These are phyloP conservation scores for Phytophthora sojae DNA, from an alignment of 352 stramenopile species.

Conservation along the genomic window DNA sequence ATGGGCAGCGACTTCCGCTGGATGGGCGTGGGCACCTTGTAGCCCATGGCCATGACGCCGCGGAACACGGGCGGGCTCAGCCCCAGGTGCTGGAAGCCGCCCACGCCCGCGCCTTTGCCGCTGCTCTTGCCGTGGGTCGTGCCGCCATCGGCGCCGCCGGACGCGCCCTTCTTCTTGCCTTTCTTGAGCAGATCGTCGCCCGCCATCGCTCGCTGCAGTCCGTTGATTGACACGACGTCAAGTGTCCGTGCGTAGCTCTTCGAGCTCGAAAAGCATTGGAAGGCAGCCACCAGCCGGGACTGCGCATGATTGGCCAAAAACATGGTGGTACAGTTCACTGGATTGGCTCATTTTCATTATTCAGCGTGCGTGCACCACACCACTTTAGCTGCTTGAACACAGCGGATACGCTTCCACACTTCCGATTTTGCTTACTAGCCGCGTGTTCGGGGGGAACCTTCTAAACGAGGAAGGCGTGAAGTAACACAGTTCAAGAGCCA, in stretches of 20 bases:
- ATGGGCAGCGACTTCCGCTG: constrained; percentile 98
- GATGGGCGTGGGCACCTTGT: constrained; percentile 98
- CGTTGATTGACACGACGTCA: constrained; percentile 15
- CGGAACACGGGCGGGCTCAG: constrained; percentile 82
- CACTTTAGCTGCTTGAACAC: too few species aligned
- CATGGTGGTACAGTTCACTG: too few species aligned
- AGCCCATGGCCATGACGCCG: constrained; percentile 94
- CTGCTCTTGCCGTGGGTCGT: constrained; percentile 83
- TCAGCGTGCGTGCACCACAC: too few species aligned
- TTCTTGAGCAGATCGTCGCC: constrained; percentile 77
- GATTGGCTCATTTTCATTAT: too few species aligned
- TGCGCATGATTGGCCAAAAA: too few species aligned
- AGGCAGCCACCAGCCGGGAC: constrained; percentile 1
- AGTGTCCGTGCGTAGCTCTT: constrained; percentile 25
- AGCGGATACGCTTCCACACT: too few species aligned
- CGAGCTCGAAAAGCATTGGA: constrained; percentile 37
- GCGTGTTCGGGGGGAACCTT: too few species aligned
- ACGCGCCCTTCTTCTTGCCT: constrained; percentile 47
- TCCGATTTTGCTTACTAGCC: too few species aligned
- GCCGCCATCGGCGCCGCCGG: constrained; percentile 20
- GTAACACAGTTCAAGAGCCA: too few species aligned
- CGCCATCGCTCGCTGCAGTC: constrained; percentile 44
- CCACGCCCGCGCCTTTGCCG: constrained; percentile 75
- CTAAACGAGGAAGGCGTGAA: too few species aligned
- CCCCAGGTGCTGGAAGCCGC: constrained; percentile 88